These are phyloP conservation scores for Russula sp. DNA, from an alignment of 768 basidiomycete genomes.

Conservation along the genomic window DNA sequence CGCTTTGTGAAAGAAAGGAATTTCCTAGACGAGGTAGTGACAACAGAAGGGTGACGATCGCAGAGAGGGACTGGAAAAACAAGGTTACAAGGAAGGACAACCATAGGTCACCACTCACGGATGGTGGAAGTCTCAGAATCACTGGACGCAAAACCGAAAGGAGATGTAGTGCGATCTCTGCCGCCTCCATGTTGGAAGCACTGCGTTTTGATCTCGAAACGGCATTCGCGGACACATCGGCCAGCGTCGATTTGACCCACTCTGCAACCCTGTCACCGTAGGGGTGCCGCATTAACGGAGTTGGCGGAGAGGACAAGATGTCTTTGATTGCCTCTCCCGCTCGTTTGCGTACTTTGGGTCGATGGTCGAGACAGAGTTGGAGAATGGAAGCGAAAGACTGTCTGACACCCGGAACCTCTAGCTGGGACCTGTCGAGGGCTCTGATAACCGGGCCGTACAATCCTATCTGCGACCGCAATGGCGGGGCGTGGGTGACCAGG, in stretches of 20 bases:
- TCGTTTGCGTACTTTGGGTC: slow-evolving; percentile 91
- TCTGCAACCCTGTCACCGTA: slow-evolving; percentile 78
- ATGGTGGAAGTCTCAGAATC: slow-evolving; percentile 52
- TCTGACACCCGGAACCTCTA: slow-evolving; percentile 62
- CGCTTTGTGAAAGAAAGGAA: slow-evolving; percentile 81
- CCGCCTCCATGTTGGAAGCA: slow-evolving; percentile 47
- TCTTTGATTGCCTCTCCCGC: slow-evolving; percentile 83
- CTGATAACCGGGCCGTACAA: slow-evolving; percentile 65
- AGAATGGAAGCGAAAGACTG: slow-evolving; percentile 84
- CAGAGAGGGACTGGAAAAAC: slow-evolving; percentile 56
- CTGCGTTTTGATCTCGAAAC: slow-evolving; percentile 56
- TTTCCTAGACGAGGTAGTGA: slow-evolving; percentile 82
- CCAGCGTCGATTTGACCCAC: slow-evolving; percentile 65
- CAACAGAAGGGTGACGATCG: slow-evolving; percentile 66
- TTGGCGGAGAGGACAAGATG: slow-evolving; percentile 67
- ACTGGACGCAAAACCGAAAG: slow-evolving; percentile 67
- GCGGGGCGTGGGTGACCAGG: slow-evolving; percentile 59
- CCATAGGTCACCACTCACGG: slow-evolving; percentile 44
- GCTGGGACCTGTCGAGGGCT: slow-evolving; percentile 63
- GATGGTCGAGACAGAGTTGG: slow-evolving; percentile 74
- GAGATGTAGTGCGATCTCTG: slow-evolving; percentile 73
- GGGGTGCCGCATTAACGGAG: slow-evolving; percentile 75
- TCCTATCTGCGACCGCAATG: slow-evolving; percentile 80
- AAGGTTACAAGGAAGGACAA: slow-evolving; percentile 14
- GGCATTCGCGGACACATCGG: slow-evolving; percentile 57